Conservation (phyloP, 2,329 filamentous ascomycete species). For the Capronia coronata region DNA sequence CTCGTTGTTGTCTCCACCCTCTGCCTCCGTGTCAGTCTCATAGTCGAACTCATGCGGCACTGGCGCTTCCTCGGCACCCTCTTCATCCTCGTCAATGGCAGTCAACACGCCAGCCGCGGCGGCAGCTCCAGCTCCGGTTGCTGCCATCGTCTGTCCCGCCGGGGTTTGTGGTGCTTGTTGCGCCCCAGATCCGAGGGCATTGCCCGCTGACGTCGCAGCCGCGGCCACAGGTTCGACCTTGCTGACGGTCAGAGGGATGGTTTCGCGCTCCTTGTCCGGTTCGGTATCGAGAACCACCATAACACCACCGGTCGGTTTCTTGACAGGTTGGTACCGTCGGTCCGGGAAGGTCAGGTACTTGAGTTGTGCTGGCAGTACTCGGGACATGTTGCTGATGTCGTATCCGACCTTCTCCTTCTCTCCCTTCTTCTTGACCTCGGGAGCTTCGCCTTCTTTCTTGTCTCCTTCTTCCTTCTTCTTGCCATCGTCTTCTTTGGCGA, state of each 20-base stretch:
- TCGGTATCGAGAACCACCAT: constrained; percentile 82
- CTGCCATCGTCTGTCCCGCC: constrained; percentile 29
- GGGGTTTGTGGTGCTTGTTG: constrained; percentile 28
- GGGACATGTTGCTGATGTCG: constrained; percentile 93
- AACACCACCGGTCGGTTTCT: constrained; percentile 89
- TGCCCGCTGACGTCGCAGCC: constrained; percentile 26
- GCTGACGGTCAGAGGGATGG: constrained; percentile 89
- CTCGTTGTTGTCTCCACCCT: constrained; percentile 6
- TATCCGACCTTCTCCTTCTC: constrained; percentile 97
- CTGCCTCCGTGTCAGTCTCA: constrained; percentile 34
- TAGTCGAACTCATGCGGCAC: constrained; percentile 44
- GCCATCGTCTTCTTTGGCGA: constrained; percentile 59
- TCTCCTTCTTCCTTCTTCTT: constrained; percentile 49
- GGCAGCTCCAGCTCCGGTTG: constrained; percentile 51
- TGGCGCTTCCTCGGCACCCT: constrained; percentile 44
- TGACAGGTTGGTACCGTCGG: constrained; percentile 86
- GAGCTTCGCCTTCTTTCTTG: constrained; percentile 51
- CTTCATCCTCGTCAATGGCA: constrained; percentile 67
- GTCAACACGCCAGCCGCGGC: constrained; percentile 75
- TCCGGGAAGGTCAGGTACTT: constrained; percentile 92
- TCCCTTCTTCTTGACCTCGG: constrained; percentile 73
- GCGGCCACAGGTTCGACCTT: constrained; percentile 47
- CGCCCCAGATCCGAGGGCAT: constrained; percentile 21
- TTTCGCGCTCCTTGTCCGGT: constrained; percentile 67
- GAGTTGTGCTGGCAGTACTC: constrained; percentile 84